Conservation (phyloP, 148 eudicot species). For the Suaeda aralocaspica region DNA sequence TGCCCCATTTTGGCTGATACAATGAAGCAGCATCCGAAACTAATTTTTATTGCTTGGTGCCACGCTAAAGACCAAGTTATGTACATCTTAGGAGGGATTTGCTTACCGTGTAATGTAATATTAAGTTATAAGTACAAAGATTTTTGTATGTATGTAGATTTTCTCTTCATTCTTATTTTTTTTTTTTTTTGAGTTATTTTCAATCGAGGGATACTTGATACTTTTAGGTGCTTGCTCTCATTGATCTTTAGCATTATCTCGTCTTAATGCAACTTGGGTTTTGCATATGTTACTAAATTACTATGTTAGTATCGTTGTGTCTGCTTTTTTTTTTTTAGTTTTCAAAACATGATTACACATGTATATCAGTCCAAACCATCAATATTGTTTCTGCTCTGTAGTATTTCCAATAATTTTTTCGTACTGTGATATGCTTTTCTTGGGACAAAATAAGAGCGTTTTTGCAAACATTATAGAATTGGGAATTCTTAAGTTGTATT, state of each 20-base stretch:
- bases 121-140: neutral
- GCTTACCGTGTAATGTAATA: slow-evolving; percentile 20
- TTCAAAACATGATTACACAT: too few relatives aligned
- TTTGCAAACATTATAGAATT: too few relatives aligned
- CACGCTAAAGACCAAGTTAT: slow-evolving; percentile 14
- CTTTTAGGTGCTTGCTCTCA: neutral
- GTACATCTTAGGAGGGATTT: slow-evolving; percentile 25
- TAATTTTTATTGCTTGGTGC: neutral
- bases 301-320: too few relatives aligned
- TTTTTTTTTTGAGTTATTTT: neutral
- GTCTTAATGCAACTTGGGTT: neutral
- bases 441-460: too few relatives aligned
- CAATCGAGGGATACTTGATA: too few relatives aligned
- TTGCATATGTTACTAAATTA: neutral
- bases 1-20: slow-evolving; percentile 19
- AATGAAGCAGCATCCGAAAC: neutral
- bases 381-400: too few relatives aligned
- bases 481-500: too few relatives aligned
- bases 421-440: too few relatives aligned
- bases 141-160: slow-evolving; percentile 25
- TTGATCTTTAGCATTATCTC: neutral
- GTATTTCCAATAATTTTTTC: too few relatives aligned
- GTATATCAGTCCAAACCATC: too few relatives aligned
- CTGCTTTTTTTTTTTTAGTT: neutral
- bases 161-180: neutral